Evolutionary conservation across 2,329 filamentous ascomycete genomes (phyloP), one percentile per base, ranked within the genome.

Genomic region (Teratosphaeria nubilosa): DNA sequence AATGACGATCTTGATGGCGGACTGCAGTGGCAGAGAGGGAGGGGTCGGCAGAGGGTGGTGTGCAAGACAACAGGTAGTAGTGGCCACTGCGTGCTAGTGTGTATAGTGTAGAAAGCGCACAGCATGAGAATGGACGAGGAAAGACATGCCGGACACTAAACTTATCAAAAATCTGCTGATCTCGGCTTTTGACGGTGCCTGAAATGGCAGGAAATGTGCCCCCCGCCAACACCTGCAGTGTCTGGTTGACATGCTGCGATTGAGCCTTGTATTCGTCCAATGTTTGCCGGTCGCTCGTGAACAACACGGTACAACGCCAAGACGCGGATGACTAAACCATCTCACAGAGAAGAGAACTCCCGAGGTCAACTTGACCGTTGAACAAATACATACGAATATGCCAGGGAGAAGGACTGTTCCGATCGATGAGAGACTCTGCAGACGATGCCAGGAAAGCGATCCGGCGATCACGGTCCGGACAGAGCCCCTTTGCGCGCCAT

Each of bases 401-500:
- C 66, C 67, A 16, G 66, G 65, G 52, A 58, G 63, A 62, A 63
- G 61, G 14, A 25, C 37, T 25, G 6, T 16, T 5, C 27, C 34
- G 7, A 48, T 66, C 45, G 61, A 70, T 59, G 56, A 58, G 22
- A 56, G 48, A 51, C 70, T 74, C 55, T 88, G 85, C 68, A 74
- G 77, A 63, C 79, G 84, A 62, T 88, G 85, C 70, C 78, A 77
- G 52, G 72, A 76, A 50, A 72, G 73, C 30, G 73, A 78, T 30
- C 75, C 80, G 5, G 73, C 75, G 7, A 74, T 85, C 54, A 76
- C 78, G 13, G 79, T 86, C 59, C 81, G 85, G 59, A 75, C 75
- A 20, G 82, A 86, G 65, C 77, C 77, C 30, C 76, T 86, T 16
- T 88, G 85, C 78, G 75, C 75, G 80, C 75, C 80, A 62, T 97